These are phyloP conservation scores for Lactarius sp. DNA, from an alignment of 768 basidiomycete genomes.

Conservation along the genomic window DNA sequence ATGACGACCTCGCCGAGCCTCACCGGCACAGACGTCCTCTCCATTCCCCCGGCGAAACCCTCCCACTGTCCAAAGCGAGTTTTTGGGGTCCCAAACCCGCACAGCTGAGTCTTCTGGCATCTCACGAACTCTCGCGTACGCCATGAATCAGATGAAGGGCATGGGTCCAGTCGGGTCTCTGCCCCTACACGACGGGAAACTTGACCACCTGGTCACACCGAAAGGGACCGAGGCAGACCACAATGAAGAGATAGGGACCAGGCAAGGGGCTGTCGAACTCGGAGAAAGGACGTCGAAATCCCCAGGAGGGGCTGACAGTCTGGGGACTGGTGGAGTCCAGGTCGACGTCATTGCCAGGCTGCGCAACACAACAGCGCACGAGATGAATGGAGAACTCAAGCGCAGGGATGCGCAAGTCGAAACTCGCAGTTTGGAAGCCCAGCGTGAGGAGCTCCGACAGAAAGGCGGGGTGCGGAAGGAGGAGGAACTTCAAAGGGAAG, in stretches of 20 bases:
- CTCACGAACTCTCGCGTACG: slow-evolving; percentile 13
- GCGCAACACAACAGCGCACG: neutral
- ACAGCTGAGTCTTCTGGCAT: neutral
- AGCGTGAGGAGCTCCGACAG: neutral
- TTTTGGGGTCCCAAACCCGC: neutral
- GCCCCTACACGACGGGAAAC: neutral
- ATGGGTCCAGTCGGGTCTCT: neutral
- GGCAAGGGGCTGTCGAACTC: neutral
- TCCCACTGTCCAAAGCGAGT: neutral
- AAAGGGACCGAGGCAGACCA: neutral
- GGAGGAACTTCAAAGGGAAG: no score
- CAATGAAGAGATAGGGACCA: neutral
- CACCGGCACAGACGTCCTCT: neutral
- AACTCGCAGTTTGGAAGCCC: no score
- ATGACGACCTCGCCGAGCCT: neutral
- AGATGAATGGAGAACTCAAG: neutral
- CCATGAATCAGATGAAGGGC: slow-evolving; percentile 37
- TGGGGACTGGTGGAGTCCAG: neutral
- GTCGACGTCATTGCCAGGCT: neutral
- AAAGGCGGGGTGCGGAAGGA: neutral
- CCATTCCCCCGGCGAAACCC: neutral
- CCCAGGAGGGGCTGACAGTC: neutral
- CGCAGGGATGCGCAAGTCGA: no score
- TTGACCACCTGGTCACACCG: neutral
- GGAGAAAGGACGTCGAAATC: neutral